Conservation (phyloP, 768 basidiomycete genomes). For the Termitomyces sp. region DNA sequence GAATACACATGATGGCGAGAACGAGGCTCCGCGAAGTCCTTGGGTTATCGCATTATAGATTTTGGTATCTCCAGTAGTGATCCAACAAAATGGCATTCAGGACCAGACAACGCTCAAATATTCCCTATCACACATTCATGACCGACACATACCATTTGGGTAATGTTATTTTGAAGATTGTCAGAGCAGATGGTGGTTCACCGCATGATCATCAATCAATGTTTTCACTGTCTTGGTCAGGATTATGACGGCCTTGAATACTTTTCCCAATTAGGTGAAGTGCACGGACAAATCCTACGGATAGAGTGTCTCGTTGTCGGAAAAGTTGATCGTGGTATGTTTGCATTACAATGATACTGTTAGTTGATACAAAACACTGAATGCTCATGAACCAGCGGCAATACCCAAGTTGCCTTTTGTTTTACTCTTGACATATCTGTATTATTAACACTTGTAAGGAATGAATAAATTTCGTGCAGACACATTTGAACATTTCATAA, state of each 20-base stretch:
- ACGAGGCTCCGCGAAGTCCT: slow-evolving; percentile 23
- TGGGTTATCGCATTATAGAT: slow-evolving; percentile 32
- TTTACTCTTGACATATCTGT: too few relatives aligned
- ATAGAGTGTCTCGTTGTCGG: neutral
- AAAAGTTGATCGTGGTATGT: neutral
- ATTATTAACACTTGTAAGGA: too few relatives aligned
- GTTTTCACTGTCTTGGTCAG: neutral
- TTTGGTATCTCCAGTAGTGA: slow-evolving; percentile 29
- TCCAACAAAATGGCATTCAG: slow-evolving; percentile 25
- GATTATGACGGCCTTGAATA: neutral
- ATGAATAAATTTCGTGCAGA: too few relatives aligned
- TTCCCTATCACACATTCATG: slow-evolving; percentile 32
- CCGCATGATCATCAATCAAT: too few relatives aligned
- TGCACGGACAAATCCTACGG: neutral
- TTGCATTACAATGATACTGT: too few relatives aligned
- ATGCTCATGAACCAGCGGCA: too few relatives aligned
- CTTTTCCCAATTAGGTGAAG: neutral
- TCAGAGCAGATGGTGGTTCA: neutral
- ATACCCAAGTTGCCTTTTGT: too few relatives aligned
- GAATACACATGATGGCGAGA: slow-evolving; percentile 8
- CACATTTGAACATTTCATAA: too few relatives aligned
- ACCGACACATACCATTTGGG: slow-evolving; percentile 41
- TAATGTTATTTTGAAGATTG: slow-evolving; percentile 16
- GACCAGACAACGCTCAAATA: slow-evolving; percentile 29
- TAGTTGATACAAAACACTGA: too few relatives aligned